These are phyloP conservation scores for Pichia sp. DNA, from an alignment of 1,139 yeast genomes.

Conservation along the genomic window DNA sequence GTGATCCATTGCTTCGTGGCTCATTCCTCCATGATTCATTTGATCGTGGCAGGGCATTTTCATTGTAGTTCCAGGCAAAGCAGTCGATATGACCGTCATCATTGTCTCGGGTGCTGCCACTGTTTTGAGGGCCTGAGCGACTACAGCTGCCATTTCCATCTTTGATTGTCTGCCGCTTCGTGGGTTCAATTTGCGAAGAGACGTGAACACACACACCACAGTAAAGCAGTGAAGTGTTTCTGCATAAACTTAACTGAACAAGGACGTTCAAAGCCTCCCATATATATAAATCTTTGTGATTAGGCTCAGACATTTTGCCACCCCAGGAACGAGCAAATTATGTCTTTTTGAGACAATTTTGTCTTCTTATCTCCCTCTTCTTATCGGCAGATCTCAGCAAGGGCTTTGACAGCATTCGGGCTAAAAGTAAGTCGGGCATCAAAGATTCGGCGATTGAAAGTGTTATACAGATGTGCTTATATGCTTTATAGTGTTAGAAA, in stretches of 20 bases:
- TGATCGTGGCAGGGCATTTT: constrained; percentile 4
- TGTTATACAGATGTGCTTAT: not conserved
- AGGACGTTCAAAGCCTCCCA: too few relatives aligned
- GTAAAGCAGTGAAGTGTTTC: too few relatives aligned
- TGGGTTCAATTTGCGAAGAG: too few relatives aligned
- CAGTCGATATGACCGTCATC: not conserved
- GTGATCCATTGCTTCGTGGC: constrained; percentile 12
- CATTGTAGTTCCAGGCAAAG: not conserved
- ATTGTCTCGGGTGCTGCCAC: constrained; percentile 1
- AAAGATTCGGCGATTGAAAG: not conserved
- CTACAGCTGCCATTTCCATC: not conserved
- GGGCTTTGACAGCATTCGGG: not conserved
- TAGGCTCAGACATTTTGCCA: too few relatives aligned
- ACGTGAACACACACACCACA: too few relatives aligned
- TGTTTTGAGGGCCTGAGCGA: constrained; percentile 1
- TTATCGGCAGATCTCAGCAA: not conserved
- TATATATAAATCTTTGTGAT: too few relatives aligned
- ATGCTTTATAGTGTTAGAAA: not conserved
- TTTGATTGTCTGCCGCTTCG: not conserved
- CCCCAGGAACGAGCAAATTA: not conserved
- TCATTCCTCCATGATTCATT: constrained; percentile 16
- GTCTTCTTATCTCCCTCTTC: not conserved
- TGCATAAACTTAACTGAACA: too few relatives aligned
- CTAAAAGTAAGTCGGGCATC: not conserved
- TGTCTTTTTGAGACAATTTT: not conserved